Percentiles rank a stretch among this genome's conserved stretches.
These are phyloP conservation scores for Apiospora sp. DNA, from an alignment of 2,329 filamentous ascomycete species.

Conservation along the genomic window DNA sequence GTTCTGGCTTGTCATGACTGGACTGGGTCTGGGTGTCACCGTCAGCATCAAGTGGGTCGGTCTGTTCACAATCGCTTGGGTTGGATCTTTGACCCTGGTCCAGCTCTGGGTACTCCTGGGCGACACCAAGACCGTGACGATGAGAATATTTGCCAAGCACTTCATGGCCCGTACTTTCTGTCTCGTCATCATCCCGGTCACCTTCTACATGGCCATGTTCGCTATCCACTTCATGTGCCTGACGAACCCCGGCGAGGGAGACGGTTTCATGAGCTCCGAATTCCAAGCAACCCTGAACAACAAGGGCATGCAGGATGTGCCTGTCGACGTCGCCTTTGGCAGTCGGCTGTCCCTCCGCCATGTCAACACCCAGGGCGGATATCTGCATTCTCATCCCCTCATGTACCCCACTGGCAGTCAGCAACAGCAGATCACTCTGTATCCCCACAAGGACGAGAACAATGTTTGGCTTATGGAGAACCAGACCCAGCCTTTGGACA, in stretches of 20 bases:
- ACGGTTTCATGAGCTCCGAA: slow-evolving; percentile 99
- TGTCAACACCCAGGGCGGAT: slow-evolving; percentile 96
- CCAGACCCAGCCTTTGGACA: slow-evolving; percentile 86
- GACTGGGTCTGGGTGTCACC: slow-evolving; percentile 87
- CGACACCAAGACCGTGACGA: slow-evolving; percentile 84
- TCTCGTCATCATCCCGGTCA: slow-evolving; percentile 85
- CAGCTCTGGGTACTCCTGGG: slow-evolving; percentile 96
- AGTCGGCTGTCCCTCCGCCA: slow-evolving; percentile 88
- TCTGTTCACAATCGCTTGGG: slow-evolving; percentile 98
- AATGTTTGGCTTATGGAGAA: slow-evolving; percentile 92
- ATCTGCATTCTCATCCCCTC: slow-evolving; percentile 93
- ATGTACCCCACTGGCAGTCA: slow-evolving; percentile 99
- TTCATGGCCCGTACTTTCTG: slow-evolving; percentile 91
- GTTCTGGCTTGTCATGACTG: slow-evolving; percentile 94
- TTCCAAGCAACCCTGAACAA: slow-evolving; percentile 98
- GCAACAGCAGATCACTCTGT: slow-evolving; percentile 98
- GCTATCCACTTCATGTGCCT: slow-evolving; percentile 95
- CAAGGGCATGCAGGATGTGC: slow-evolving; percentile 94
- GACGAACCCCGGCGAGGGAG: slow-evolving; percentile 93
- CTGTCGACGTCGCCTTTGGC: slow-evolving; percentile 89
- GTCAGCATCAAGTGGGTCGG: slow-evolving; percentile 99
- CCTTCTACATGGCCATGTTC: slow-evolving; percentile 97
- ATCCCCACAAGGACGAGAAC: slow-evolving; percentile 99
- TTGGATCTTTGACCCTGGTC: slow-evolving; percentile 86
- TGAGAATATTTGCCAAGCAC: slow-evolving; percentile 91